Conservation (phyloP, 2,329 filamentous ascomycete genomes). For the Xylaria arbuscula region DNA sequence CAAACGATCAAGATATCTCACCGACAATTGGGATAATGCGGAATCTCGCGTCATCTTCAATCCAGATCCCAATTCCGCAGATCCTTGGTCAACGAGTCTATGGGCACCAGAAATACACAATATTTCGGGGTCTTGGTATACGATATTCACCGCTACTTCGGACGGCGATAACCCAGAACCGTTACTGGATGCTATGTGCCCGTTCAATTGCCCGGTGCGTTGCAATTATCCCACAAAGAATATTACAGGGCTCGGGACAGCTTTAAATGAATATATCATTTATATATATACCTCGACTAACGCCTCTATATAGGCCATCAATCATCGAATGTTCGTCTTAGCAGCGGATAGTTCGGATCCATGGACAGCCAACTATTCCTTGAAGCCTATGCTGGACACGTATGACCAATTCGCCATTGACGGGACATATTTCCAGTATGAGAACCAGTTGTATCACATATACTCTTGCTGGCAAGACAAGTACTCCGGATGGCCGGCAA, state of each 20-base stretch:
- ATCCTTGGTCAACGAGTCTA: constrained; percentile 52
- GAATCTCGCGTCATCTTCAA: constrained; percentile 53
- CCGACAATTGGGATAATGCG: constrained; percentile 55
- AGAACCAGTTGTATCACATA: constrained; percentile 51
- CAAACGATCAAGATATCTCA: constrained; percentile 52
- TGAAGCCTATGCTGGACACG: constrained; percentile 51
- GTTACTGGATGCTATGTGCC: constrained; percentile 51
- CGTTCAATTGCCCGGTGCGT: constrained; percentile 51
- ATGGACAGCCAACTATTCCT: constrained; percentile 49
- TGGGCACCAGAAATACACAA: constrained; percentile 54
- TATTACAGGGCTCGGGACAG: neutral
- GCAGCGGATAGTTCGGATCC: constrained; percentile 49
- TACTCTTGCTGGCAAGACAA: constrained; percentile 53
- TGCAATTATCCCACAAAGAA: neutral
- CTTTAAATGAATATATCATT: neutral
- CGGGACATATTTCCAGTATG: constrained; percentile 51
- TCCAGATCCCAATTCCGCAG: constrained; percentile 47
- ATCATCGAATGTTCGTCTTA: constrained; percentile 54
- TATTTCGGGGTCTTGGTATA: constrained; percentile 50
- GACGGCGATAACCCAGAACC: constrained; percentile 51
- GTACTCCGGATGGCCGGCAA: constrained; percentile 52
- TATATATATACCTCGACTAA: constrained; percentile 5
- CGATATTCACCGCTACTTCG: constrained; percentile 52
- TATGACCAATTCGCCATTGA: constrained; percentile 54
- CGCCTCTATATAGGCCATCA: constrained; percentile 44